Evolutionary conservation across 2,329 filamentous ascomycete species (phyloP), one percentile per base, ranked within the genome.

Genomic region (Talaromyces albobiverticillius): DNA sequence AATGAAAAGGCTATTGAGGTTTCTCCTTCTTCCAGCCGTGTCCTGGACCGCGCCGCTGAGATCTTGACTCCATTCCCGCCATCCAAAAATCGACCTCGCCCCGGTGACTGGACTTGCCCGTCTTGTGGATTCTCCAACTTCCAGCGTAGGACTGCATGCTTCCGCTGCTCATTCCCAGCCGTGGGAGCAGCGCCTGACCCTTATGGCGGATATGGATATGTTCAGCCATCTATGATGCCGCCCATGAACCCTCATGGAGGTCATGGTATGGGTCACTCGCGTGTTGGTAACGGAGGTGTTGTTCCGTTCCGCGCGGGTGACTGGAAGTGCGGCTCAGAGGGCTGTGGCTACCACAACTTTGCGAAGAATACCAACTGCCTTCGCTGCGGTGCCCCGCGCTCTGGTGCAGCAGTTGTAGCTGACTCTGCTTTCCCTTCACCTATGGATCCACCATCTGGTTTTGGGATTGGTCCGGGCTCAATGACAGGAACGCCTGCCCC

Each of bases 1-100:
- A 99, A 97, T 68, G 94, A 99, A 74, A 97, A 97, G 79, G 94
- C 94, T 60, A 97, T 99, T 67, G 94, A 99, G 74, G 94, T 99
- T 56, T 96, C 94, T 4, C 94, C 94, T 9, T 97, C 93, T 8
- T 96, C 90, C n/a, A 95, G 90, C 76, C 87, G 94, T 55, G 94
- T 99, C 50, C 84, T 99, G 56, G 94, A 99, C 73, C 88, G 93
- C 62, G 94, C 94, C 53, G 89, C 92, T 55, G 94, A 96, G 64
- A 96, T 99, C 60, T 82, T 99, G 51, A 96, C 93, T 1, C 92
- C 94, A 0, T 99, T 99, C 80, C 94, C 94, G 49, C 94, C 94
- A 1, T 96, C 92, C 76, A 99, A 99, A 82, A 99, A 99, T 76
- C 87, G 94, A 41, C 94, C 94, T 58, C 88, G 94, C 55, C 94